Base-by-base conservation (phyloP, 2,329 filamentous ascomycete genomes). In the Chaetomium sp. region DNA sequence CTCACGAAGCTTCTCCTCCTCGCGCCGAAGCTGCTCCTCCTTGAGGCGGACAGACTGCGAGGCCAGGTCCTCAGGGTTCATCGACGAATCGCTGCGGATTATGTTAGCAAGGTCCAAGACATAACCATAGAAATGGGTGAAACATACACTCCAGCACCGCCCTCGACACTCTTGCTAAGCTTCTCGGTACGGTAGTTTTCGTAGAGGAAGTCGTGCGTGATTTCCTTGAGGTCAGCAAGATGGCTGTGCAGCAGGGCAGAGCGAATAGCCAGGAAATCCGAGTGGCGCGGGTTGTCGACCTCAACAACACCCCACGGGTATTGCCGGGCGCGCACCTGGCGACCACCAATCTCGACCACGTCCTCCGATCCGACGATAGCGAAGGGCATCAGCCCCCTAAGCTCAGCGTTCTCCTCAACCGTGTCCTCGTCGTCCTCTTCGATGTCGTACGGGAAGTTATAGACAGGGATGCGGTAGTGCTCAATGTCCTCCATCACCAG, bases 101-200 rank as follows among this genome's bases (percentile, higher is more conserved):
- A 54, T 48, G 65, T 76, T 69, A 75, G 70, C 53, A 58, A 14
- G 44, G 51, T 12, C 35, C 7, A 49, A 47, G 38, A 12, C 34
- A 3, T 33, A 9, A 43, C 41, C 7, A n/a, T 19, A n/a, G 9
- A 8, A 48, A 46, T 44, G 51, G 6, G 32, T 10, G 14, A 55
- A 32, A 90, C 91, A 66, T 88, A 96, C 91, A 85, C 84, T 82
- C 85, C 83, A 75, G 85, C 81, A 76, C 89, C 88, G 72, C 89
- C 89, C 71, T 96, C 91, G 66, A 99, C 94, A 72, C 91, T 96
- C 89, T 97, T 99, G 80, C 89, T 95, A 68, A 99, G 88, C 81
- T 97, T 97, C 88, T 99, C 94, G 70, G 94, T 99, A 90, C 94
- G 91, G 83, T 99, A 99, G 79, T 99, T 99, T 74, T 99, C 94